phyloP scores from a whole-genome alignment of 1,139 yeast genomes.

The Sugiyamaella grinbergsii region DNA sequence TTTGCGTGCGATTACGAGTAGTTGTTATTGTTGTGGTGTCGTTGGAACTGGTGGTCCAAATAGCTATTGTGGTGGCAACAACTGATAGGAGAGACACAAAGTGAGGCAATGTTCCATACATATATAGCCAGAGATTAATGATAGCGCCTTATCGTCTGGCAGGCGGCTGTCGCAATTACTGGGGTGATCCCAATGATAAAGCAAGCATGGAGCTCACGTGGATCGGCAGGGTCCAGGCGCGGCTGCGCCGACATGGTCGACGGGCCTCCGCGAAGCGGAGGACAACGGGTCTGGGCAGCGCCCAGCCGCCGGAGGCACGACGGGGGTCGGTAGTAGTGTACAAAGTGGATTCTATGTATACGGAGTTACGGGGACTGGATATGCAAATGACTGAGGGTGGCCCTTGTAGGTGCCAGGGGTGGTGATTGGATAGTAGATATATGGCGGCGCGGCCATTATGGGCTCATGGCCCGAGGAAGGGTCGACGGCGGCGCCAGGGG shows the following conservation, averaged over 20 bases:
- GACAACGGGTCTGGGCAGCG: slow-evolving; percentile 10
- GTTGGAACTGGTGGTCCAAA: not conserved
- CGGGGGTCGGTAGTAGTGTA: not conserved
- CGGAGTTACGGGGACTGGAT: slow-evolving; percentile 9
- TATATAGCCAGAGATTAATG: not conserved
- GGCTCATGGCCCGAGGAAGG: slow-evolving; percentile 10
- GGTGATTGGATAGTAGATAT: not conserved
- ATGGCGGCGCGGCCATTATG: slow-evolving; percentile 10
- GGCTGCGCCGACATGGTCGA: not conserved
- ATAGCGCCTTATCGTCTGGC: not conserved
- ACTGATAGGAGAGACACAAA: not conserved
- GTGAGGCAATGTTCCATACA: not conserved
- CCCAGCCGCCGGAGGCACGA: slow-evolving; percentile 13
- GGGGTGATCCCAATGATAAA: not conserved
- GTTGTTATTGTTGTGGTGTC: not conserved
- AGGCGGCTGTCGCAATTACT: not conserved
- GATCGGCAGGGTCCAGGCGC: not conserved
- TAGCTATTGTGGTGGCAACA: not conserved
- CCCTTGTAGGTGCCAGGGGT: slow-evolving; percentile 8
- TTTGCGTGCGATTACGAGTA: too few species aligned
- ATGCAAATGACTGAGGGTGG: slow-evolving; percentile 16
- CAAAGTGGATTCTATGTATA: slow-evolving; percentile 1
- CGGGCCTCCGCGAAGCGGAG: slow-evolving; percentile 5
- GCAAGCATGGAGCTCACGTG: not conserved
- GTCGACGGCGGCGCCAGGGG: not conserved